phyloP scores from a whole-genome alignment of 306 rosid species.

The Gastrolobium bilobum region DNA sequence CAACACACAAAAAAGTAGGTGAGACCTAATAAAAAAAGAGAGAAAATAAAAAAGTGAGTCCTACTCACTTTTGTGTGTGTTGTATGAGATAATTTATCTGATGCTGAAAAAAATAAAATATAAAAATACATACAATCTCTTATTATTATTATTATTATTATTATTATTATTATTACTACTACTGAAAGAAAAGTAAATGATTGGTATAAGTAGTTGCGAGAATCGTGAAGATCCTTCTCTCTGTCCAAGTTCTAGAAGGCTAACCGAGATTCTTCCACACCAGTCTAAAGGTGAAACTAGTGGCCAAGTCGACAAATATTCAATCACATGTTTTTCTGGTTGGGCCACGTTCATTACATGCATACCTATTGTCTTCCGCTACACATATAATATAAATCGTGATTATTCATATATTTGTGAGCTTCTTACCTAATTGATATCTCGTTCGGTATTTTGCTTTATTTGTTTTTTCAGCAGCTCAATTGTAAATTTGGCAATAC shows the following conservation, averaged over 20 bases:
- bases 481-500: not conserved
- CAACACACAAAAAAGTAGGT: too few species aligned
- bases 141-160: too few species aligned
- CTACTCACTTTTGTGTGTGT: too few species aligned
- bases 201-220: not conserved
- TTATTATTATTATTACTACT: too few species aligned
- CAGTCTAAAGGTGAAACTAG: not conserved
- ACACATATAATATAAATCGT: not conserved
- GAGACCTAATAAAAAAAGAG: too few species aligned
- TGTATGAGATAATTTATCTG: too few species aligned
- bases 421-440: not conserved
- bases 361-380: not conserved
- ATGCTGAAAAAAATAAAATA: too few species aligned
- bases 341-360: constrained; percentile 9
- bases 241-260: not conserved
- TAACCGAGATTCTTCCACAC: not conserved
- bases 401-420: not conserved
- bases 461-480: not conserved
- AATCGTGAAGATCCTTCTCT: not conserved
- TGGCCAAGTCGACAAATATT: constrained; percentile 14
- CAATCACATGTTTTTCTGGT: constrained; percentile 5
- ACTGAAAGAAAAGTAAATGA: too few species aligned
- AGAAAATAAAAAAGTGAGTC: too few species aligned
- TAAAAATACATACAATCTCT: too few species aligned
- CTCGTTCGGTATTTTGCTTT: not conserved